Base-by-base conservation (phyloP, 2,329 filamentous ascomycete genomes). In the Epichloe baconii region DNA sequence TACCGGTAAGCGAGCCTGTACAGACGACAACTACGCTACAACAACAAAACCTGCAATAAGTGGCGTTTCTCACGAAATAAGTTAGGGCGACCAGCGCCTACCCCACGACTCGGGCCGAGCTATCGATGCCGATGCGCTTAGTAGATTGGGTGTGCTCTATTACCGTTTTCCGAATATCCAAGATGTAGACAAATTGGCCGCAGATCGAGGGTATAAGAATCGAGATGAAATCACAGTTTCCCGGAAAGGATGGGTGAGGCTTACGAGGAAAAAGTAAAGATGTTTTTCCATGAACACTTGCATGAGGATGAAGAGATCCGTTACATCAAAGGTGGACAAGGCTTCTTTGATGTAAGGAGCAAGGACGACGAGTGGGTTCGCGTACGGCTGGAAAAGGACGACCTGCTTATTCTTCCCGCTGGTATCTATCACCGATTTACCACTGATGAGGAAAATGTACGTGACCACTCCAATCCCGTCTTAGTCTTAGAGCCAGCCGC, bases 231-330 rank as follows among this genome's bases (percentile, higher is more conserved):
- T 97, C 66, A 86, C 80, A 54, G 87, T 98, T 21, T 94, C 88
- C 91, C 90, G 0, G 74, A 82, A 56, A 85, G 82, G 56, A 88
- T 97, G 84, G 89, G 88, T 52, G 85, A 80, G 40, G 71, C 82
- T 44, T 98, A 97, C 72, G 91, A 98, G 70, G 80, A 86, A 56
- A 97, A 97, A 69, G 88, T 98, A 56, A 90, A 88, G 72, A 80
- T 71, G 58, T 98, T 98, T 74, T 98, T 97, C 73, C 68, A 86
- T 61, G 93, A 98, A 75, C 93, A 98, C 67, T 68, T 98, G 61
- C 93, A 98, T 66, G 93, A 98, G 72, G 93, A 98, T 60, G 93
- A 98, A 72, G 93, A 98, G 76, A 98, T 98, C 58, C 77, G 93
- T 46, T 98, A 96, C 63, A 90, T 98, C 58, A 76, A 88, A 35